These are phyloP conservation scores for Stephania cephalantha DNA, from an alignment of 164 flowering plant species.

Conservation along the genomic window DNA sequence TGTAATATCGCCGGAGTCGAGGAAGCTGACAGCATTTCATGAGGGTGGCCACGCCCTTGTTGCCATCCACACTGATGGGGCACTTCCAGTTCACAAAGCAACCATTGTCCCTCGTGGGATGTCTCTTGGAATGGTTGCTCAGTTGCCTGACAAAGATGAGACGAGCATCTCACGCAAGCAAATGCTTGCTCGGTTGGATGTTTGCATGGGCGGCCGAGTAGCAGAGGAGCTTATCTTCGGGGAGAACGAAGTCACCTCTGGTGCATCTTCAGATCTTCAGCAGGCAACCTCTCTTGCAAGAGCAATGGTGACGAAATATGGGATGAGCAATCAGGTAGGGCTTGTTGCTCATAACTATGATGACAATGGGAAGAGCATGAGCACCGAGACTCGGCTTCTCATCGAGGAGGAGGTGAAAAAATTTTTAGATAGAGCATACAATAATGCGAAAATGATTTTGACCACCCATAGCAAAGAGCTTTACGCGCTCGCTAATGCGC, in stretches of 20 bases:
- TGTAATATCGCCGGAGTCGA: conserved; percentile 81
- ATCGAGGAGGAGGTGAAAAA: conserved; percentile 69
- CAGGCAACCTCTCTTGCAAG: conserved; percentile 76
- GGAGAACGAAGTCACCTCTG: conserved; percentile 78
- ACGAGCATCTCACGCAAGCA: conserved; percentile 76
- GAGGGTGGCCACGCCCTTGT: conserved; percentile 98
- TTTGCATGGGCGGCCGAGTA: conserved; percentile 95
- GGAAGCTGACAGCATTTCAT: conserved; percentile 82
- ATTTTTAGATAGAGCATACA: conserved; percentile 67
- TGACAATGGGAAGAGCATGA: conserved; percentile 85
- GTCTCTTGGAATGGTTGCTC: conserved; percentile 89
- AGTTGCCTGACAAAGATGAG: conserved; percentile 76
- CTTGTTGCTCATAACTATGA: conserved; percentile 73
- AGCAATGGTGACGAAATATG: conserved; percentile 85
- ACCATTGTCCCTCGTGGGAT: conserved; percentile 89
- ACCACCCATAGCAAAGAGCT: conserved; percentile 65
- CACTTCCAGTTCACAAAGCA: conserved; percentile 89
- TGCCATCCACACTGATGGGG: conserved; percentile 94
- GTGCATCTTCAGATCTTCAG: conserved; percentile 72
- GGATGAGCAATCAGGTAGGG: conserved; percentile 91
- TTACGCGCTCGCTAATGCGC: conserved; percentile 83
- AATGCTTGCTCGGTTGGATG: conserved; percentile 93
- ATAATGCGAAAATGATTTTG: conserved; percentile 82
- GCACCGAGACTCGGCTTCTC: conserved; percentile 82
- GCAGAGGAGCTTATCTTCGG: conserved; percentile 97